A percentile compares a stretch with the other conserved stretches of the same genome.
phyloP scores from a whole-genome alignment of 1,284 basidiomycete species.

The Violaceomyces palustris region DNA sequence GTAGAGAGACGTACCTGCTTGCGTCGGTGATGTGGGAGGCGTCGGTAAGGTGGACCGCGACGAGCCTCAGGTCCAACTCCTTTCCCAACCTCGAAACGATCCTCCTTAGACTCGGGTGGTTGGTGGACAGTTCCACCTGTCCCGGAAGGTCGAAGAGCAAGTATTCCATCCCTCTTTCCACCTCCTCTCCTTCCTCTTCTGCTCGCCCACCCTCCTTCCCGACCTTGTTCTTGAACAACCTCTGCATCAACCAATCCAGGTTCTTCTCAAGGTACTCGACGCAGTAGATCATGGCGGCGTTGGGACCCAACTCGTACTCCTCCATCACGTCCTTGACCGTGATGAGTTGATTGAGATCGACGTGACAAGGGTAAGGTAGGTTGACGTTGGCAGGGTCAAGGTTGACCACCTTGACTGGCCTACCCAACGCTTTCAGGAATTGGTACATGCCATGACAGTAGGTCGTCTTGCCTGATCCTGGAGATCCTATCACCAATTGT shows the following conservation, averaged over 20 bases:
- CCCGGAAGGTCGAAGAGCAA: conserved; percentile 94
- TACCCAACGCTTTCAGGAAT: conserved; percentile 76
- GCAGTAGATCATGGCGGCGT: conserved; percentile 94
- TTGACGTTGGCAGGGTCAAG: conserved; percentile 89
- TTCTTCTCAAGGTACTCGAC: conserved; percentile 96
- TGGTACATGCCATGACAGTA: conserved; percentile 48
- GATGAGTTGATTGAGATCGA: conserved; percentile 81
- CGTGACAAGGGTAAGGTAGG: conserved; percentile 82
- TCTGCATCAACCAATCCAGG: conserved; percentile 78
- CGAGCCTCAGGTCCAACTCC: conserved; percentile 69
- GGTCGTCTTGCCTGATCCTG: conserved; percentile 48
- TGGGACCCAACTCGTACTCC: conserved; percentile 80
- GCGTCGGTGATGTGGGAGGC: conserved; percentile 95
- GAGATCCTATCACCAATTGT: conserved; percentile 41
- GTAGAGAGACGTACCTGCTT: conserved; percentile 86
- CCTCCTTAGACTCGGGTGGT: conserved; percentile 63
- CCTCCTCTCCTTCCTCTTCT: neutral
- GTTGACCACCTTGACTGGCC: conserved; percentile 85
- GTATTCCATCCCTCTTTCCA: conserved; percentile 59
- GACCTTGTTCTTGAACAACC: conserved; percentile 57
- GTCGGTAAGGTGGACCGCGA: conserved; percentile 90
- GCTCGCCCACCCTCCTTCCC: conserved; percentile 13
- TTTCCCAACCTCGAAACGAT: conserved; percentile 71
- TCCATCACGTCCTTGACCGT: conserved; percentile 84
- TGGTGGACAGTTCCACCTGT: conserved; percentile 95